Evolutionary conservation across 352 stramenopile genomes (phyloP), one percentile per base, ranked within the genome.

Genomic region (Phytophthora palmivora): DNA sequence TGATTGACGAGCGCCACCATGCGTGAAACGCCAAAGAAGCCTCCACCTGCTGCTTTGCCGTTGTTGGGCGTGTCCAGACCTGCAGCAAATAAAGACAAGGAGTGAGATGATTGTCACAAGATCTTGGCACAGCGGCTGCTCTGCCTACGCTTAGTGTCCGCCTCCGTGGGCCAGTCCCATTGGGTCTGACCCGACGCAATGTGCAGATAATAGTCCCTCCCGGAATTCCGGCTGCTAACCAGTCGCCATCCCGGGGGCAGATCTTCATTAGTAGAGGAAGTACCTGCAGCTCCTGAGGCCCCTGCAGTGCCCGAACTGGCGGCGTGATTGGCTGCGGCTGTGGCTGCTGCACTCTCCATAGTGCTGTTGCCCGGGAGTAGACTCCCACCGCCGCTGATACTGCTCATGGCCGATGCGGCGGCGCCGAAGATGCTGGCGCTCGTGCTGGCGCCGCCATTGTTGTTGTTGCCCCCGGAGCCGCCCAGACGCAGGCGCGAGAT

Each of bases 191-290:
- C 79, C 34, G 80, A 85, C 12, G 82, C 65, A 37, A 94, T 32
- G 53, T 94, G 84, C 34, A 94, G 64, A 65, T 82, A 94, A 42
- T 94, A 92, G 43, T 88, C 81, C 33, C 71, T 76, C 24, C 82
- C 82, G 37, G 76, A 82, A 53, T 88, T 70, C 16, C 85, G 73
- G 66, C 82, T 92, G 63, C 73, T 83, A 48, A 91, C 66, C 57
- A 90, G 67, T 30, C 82, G 81, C 85, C 85, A 94, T 30, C 82
- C 84, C 6, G 70, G 53, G 36, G 79, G 82, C 19, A 92, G 57
- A 37, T 78, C 79, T 32, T 81, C 61, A 28, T 8, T 51, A 67
- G 19, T 38, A 44, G 50, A 50, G 19, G 37, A 38, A 38, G 36
- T 74, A 80, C 68, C 68, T 78, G 68, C 36, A 51, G 61, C 52